Base-by-base conservation (phyloP, 2,329 filamentous ascomycete genomes). In the Fusarium sp. region DNA sequence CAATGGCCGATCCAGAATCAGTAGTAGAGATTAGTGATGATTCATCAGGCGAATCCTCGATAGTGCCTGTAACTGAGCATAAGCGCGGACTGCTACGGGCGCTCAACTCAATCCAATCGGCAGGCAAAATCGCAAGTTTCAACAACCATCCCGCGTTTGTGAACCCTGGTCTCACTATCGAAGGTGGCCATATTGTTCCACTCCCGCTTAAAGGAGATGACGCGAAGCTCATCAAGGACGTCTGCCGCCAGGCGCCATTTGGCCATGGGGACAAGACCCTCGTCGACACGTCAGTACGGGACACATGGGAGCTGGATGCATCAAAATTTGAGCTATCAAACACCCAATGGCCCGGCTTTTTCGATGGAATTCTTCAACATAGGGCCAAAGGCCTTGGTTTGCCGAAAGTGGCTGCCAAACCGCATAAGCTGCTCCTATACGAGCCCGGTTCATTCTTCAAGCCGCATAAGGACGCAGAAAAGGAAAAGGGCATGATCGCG, bases 401-500 rank as follows among this genome's bases (percentile, higher is more conserved):
- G 1, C 10, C 20, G 31, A 16, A 41, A 2, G 33, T 62, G 15
- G 20, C 18, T 29, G 58, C 33, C n/a, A 55, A 43, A 11, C 63
- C 63, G 3, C 49, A 68, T 28, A 70, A 65, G 24, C 29, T 70
- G 31, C 20, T 64, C 3, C 68, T 67, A 13, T 58, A 59, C 33
- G 66, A 68, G 9, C 59, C 42, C 15, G 68, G 66, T 9, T 61
- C 68, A 10, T 70, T 68, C 53, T 56, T 67, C 15, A 58, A 65
- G 21, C 33, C 44, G 20, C 49, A 63, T 49, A 61, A 57, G 9
- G 50, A 66, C 31, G 58, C 47, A 18, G 55, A 57, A 20, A 60
- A 46, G 21, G 55, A 57, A 31, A 24, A 20, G 12, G 47, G 38
- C 16, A 64, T 64, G 55, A 28, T 69, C 8, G 63, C 53, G 28